Conservation (phyloP, 2,329 filamentous ascomycete species). For the Ascochyta rabiei region DNA sequence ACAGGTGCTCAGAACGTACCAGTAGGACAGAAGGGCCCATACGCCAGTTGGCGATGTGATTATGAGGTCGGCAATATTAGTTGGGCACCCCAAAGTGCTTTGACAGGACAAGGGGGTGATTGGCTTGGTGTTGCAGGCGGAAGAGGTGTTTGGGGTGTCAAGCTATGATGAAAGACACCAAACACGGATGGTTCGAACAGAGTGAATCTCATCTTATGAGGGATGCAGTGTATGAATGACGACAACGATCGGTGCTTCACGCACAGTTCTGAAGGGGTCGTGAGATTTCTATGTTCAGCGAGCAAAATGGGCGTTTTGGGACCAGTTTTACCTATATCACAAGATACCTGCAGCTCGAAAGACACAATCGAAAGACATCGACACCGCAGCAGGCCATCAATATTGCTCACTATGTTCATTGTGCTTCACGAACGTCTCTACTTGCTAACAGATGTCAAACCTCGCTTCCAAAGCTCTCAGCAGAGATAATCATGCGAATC, state of each 20-base stretch:
- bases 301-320: constrained; percentile 7
- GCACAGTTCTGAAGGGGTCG: neutral
- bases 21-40: constrained; percentile 66
- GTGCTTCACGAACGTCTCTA: neutral
- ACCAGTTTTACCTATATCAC: neutral
- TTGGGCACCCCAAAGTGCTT: constrained; percentile 76
- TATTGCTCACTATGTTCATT: neutral
- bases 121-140: constrained; percentile 86
- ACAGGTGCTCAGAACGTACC: constrained; percentile 45
- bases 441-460: neutral
- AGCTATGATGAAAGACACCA: constrained; percentile 46
- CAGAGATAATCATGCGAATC: neutral
- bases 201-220: neutral
- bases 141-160: constrained; percentile 80
- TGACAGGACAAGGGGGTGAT: constrained; percentile 73
- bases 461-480: neutral
- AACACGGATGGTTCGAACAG: neutral
- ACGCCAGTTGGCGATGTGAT: constrained; percentile 82
- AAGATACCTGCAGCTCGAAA: constrained; percentile 2
- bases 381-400: neutral
- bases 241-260: neutral
- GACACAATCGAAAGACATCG: neutral
- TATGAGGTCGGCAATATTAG: constrained; percentile 86
- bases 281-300: neutral
- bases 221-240: constrained; percentile 9